Percentiles rank a stretch among this genome's conserved stretches.
These are phyloP conservation scores for Hortaea werneckii DNA, from an alignment of 2,329 filamentous ascomycete genomes.

Conservation along the genomic window DNA sequence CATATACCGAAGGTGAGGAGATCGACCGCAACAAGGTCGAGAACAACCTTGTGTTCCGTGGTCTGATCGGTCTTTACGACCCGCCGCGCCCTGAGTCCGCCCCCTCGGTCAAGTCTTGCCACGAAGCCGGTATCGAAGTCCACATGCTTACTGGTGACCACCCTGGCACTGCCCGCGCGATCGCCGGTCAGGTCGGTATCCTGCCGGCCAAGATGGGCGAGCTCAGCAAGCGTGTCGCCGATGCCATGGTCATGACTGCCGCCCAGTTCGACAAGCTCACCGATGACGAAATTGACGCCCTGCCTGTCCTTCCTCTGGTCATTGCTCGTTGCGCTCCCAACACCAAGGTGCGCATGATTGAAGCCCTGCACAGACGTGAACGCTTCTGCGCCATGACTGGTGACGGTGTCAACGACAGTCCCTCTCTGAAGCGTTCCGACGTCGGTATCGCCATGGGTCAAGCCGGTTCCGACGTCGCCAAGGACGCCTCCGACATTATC, in stretches of 20 bases:
- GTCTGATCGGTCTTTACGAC: slow-evolving; percentile 79
- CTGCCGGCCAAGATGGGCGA: slow-evolving; percentile 49
- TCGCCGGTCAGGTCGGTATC: slow-evolving; percentile 70
- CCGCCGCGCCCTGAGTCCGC: slow-evolving; percentile 75
- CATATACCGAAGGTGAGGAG: slow-evolving; percentile 42
- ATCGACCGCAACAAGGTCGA: slow-evolving; percentile 2
- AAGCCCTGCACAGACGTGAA: slow-evolving; percentile 67
- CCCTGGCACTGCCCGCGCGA: slow-evolving; percentile 65
- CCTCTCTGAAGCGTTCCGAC: slow-evolving; percentile 68
- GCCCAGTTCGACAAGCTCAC: slow-evolving; percentile 28
- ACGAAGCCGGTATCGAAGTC: slow-evolving; percentile 64
- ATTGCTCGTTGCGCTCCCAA: slow-evolving; percentile 76
- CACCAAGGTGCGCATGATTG: slow-evolving; percentile 86
- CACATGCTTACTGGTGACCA: slow-evolving; percentile 83
- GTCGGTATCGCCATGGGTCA: slow-evolving; percentile 73
- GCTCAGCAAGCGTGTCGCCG: slow-evolving; percentile 49
- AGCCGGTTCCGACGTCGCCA: slow-evolving; percentile 74
- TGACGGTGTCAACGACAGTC: slow-evolving; percentile 79
- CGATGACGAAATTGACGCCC: slow-evolving; percentile 53
- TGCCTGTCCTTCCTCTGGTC: slow-evolving; percentile 68
- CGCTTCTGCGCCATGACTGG: slow-evolving; percentile 80
- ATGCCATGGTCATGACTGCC: slow-evolving; percentile 63
- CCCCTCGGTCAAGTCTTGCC: slow-evolving; percentile 58
- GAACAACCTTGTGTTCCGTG: slow-evolving; percentile 58
- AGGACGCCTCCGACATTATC: slow-evolving; percentile 74